These are phyloP conservation scores for Melocanna baccifera DNA, from an alignment of 176 grass and related monocot species.

Conservation along the genomic window DNA sequence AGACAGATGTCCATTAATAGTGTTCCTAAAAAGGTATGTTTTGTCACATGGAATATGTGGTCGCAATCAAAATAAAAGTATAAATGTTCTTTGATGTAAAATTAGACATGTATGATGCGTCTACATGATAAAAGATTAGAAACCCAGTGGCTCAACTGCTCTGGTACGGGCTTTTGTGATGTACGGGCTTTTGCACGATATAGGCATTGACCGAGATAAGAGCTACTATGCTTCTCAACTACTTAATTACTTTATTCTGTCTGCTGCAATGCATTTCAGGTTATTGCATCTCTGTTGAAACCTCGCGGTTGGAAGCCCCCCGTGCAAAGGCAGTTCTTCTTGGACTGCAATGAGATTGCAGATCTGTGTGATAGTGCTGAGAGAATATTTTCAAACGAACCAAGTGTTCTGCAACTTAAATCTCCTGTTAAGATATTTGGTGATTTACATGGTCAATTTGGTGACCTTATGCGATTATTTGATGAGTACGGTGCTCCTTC, in stretches of 20 bases:
- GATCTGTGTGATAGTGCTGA: constrained; percentile 94
- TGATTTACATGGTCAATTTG: constrained; percentile 97
- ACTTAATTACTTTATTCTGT: constrained; percentile 22
- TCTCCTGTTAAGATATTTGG: constrained; percentile 97
- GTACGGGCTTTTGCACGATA: not conserved
- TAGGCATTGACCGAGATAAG: constrained; percentile 9
- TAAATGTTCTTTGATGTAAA: constrained; percentile 10
- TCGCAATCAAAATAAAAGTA: not conserved
- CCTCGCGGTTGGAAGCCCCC: constrained; percentile 98
- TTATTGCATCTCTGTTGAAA: constrained; percentile 87
- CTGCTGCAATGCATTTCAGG: constrained; percentile 47
- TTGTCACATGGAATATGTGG: not conserved
- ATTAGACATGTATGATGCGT: constrained; percentile 1
- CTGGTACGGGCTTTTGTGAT: not conserved
- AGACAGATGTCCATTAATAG: constrained; percentile 98
- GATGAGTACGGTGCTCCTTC: constrained; percentile 98
- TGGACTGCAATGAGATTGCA: constrained; percentile 98
- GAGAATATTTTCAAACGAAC: constrained; percentile 95
- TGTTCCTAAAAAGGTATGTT: constrained; percentile 88
- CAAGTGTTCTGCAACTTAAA: constrained; percentile 90
- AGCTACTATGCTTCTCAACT: not conserved
- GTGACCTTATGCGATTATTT: constrained; percentile 94
- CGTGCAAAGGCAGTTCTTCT: constrained; percentile 84
- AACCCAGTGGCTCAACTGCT: not conserved
- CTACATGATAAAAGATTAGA: constrained; percentile 2